Base-by-base conservation (phyloP, 495 filamentous ascomycete species). In the Clohesyomyces aquaticus region DNA sequence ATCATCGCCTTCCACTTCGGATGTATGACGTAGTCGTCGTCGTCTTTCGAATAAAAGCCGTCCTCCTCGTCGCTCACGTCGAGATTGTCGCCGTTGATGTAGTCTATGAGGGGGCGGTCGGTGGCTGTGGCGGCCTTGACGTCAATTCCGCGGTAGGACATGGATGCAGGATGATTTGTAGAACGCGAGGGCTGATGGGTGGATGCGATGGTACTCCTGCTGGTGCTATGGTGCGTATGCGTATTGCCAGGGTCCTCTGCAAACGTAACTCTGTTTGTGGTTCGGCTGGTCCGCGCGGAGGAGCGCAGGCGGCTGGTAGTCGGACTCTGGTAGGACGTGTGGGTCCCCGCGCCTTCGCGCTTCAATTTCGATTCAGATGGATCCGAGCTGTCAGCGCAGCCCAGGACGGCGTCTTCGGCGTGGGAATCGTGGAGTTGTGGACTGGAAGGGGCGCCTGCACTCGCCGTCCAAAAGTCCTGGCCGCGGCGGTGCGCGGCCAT, bases 251-350 rank as follows among this genome's bases (percentile, higher is more conserved):
- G 14, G 14, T 6, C 6, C 32, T 38, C 14, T 38, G 32, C 14
- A 14, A 14, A 38, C 28, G 42, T 56, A 19, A 18, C 32, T 56
- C 9, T 56, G 8, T 71, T 62, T 77, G 80, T 79, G 6, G 32
- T 6, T 14, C 6, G 32, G 32, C 32, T 38, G 6, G 32, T 38
- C 32, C 32, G 32, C 14, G 32, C 14, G 32, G 32, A 38, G 6
- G 32, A 38, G 32, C 32, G 32, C 14, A 38, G 14, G 6, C 32
- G 14, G 6, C 6, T 38, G 14, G 32, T 38, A 14, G 6, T 38
- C 6, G 32, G 6, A 38, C 32, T 6, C 32, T 38, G 6, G 6
- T 6, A 14, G 6, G 32, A 38, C 6, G 6, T 38, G 32, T 14
- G 32, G 32, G 32, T 38, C 14, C 6, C 14, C 6, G 32, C 6